Evolutionary conservation across 768 basidiomycete species (phyloP).

Genomic region (Kwoniella shandongensis): DNA sequence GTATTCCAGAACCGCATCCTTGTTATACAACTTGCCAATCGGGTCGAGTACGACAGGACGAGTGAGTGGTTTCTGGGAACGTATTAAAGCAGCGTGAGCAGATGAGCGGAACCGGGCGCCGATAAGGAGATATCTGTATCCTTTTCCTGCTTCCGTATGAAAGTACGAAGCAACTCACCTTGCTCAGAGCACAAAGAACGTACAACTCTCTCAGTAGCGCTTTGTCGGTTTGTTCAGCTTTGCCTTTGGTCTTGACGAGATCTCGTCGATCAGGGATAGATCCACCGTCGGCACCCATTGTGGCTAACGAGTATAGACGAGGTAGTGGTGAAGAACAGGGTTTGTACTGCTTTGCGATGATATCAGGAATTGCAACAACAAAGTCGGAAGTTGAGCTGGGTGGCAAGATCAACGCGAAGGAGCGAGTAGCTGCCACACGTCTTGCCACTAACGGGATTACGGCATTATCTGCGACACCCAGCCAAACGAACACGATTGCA

Average conservation of each 20-base stretch:
- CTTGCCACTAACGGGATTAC: constrained; percentile 2
- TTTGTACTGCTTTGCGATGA: neutral
- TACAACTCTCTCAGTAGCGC: constrained; percentile 83
- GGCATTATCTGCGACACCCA: neutral
- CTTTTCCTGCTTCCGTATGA: too few relatives aligned
- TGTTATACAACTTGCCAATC: constrained; percentile 93
- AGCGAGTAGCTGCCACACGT: neutral
- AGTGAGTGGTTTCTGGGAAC: constrained; percentile 68
- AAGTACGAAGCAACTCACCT: constrained; percentile 59
- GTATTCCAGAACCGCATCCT: constrained; percentile 88
- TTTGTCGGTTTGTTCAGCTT: constrained; percentile 85
- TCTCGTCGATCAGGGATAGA: constrained; percentile 55
- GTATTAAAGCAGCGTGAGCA: neutral
- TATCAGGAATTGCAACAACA: neutral
- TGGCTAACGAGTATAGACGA: neutral
- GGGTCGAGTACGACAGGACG: constrained; percentile 89
- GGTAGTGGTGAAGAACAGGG: neutral
- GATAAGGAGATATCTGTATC: too few relatives aligned
- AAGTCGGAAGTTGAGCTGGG: neutral
- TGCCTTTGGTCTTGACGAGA: constrained; percentile 54
- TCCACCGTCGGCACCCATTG: constrained; percentile 50
- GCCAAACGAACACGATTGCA: constrained; percentile 4
- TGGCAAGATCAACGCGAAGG: constrained; percentile 15
- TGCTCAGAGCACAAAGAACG: constrained; percentile 93
- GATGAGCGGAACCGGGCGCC: too few relatives aligned